Base-by-base conservation (phyloP, 148 eudicot genomes). In the Oxyria digyna region DNA sequence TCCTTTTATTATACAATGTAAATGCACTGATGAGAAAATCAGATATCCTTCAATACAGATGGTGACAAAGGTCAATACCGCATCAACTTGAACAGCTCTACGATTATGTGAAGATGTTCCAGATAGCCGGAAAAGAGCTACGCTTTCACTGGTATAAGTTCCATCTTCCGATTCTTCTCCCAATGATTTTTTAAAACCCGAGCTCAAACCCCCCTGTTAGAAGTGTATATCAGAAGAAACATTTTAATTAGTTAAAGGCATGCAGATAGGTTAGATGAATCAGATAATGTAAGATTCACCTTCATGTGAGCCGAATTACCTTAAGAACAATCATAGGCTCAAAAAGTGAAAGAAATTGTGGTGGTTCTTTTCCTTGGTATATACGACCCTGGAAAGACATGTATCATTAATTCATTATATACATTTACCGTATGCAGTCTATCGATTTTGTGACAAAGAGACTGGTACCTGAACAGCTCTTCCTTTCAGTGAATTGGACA, bases 301-400 rank as follows among this genome's bases (percentile, higher is more conserved):
- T 49, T 18, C 69, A 66, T 21, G 27, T 8, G 15, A 66, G 38
- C 68, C 48, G 67, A 42, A 74, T 42, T 82, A 95, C 99, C 99
- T 91, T 95, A 35, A 95, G 85, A 70, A 95, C 79, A 67, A 95
- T 87, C 97, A 95, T 91, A 71, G 97, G 99, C 80, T 91, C 91
- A 77, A 95, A 88, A 67, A 89, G 77, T 35, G 99, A 91, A 73
- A 95, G 71, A 67, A 95, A 95, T 46, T 95, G 99, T 42, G 99
- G 96, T 27, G 99, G 99, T 72, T 95, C 99, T 78, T 87, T 95
- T 41, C 93, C 99, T 85, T 95, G 91, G 71, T 35, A 88, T 45
- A 95, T 74, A 67, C 88, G 85, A 71, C 99, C 99, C 99, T 95
- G 81, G 52, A 74, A 26, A 38, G 69, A 29, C 1, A 27, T 9